These are phyloP conservation scores for Luffa acutangula DNA, from an alignment of 306 rosid genomes.

Conservation along the genomic window DNA sequence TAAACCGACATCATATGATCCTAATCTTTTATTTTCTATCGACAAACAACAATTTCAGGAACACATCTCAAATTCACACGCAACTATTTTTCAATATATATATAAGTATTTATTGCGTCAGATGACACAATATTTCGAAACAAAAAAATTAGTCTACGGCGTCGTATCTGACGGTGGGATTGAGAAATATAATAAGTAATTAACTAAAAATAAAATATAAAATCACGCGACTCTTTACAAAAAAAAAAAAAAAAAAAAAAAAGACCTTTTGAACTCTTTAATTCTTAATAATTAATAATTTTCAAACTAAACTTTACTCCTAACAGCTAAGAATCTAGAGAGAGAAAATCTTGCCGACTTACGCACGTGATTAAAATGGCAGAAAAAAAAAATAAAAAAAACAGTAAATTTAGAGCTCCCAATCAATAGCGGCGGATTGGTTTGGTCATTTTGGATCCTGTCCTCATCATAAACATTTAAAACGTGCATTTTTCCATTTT, in stretches of 20 bases:
- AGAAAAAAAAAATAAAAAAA: neutral
- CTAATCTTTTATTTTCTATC: neutral
- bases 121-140: too few species aligned
- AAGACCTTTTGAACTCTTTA: neutral
- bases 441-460: neutral
- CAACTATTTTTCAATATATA: neutral
- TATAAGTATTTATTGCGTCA: too few species aligned
- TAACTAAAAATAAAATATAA: neutral
- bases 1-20: neutral
- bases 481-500: neutral
- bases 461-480: neutral
- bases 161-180: neutral
- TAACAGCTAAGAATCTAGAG: neutral
- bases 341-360: constrained; percentile 1
- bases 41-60: too few species aligned
- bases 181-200: neutral
- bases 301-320: neutral
- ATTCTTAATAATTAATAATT: neutral
- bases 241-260: neutral
- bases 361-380: neutral
- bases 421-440: constrained; percentile 1
- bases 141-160: too few species aligned
- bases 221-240: neutral
- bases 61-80: neutral
- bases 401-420: neutral